Evolutionary conservation across 2,329 filamentous ascomycete species (phyloP).

Genomic region (Venturia pyrina): DNA sequence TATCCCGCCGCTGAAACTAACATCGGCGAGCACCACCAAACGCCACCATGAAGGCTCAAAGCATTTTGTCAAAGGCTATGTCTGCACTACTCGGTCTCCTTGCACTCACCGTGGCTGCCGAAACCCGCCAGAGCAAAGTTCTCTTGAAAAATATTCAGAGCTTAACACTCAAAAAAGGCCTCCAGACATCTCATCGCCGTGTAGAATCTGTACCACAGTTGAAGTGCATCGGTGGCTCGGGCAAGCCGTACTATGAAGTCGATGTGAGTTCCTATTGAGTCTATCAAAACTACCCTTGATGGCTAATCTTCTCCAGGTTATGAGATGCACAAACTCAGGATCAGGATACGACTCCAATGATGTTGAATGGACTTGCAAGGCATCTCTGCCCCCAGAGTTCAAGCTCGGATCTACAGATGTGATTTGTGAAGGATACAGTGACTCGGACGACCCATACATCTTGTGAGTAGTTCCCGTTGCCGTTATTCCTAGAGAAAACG

Average conservation of each 20-base stretch:
- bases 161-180: slow-evolving; percentile 63
- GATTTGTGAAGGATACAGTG: slow-evolving; percentile 78
- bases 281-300: not conserved
- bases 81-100: slow-evolving; percentile 2
- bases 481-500: not conserved
- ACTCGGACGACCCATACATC: slow-evolving; percentile 70
- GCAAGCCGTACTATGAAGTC: slow-evolving; percentile 55
- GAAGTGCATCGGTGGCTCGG: slow-evolving; percentile 58
- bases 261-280: slow-evolving; percentile 43
- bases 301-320: slow-evolving; percentile 49
- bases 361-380: slow-evolving; percentile 85
- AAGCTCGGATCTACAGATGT: slow-evolving; percentile 82
- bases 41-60: not conserved
- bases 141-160: slow-evolving; percentile 60
- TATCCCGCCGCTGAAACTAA: not conserved
- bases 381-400: slow-evolving; percentile 50
- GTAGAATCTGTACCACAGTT: slow-evolving; percentile 62
- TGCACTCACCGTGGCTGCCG: not conserved
- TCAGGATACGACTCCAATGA: slow-evolving; percentile 69
- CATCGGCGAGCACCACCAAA: not conserved
- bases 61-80: not conserved
- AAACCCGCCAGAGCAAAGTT: slow-evolving; percentile 35
- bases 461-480: slow-evolving; percentile 29
- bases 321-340: slow-evolving; percentile 86
- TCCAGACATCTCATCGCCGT: slow-evolving; percentile 65